Percentiles rank a stretch among this genome's conserved stretches.
phyloP scores from a whole-genome alignment of 192 early-diverging fungal genomes.

The Umbelopsis sp. region DNA sequence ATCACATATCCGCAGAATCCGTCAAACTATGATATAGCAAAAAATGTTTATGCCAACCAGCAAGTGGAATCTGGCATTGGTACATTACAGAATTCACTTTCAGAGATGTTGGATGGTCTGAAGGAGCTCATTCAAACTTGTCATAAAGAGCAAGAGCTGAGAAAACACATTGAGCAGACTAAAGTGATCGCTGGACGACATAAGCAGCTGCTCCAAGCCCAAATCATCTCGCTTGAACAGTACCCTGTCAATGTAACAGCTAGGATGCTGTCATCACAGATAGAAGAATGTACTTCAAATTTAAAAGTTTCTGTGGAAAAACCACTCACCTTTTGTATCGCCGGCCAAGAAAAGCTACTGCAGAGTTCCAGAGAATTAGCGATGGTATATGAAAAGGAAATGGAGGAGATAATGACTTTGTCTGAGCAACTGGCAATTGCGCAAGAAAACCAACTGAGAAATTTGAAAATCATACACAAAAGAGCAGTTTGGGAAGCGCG shows the following conservation, averaged over 20 bases:
- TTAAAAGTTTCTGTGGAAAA: too few species aligned
- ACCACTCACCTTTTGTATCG: too few species aligned
- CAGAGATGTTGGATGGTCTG: background rate
- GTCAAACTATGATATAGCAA: background rate
- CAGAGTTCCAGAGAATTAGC: too few species aligned
- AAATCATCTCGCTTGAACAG: background rate
- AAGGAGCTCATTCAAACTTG: background rate
- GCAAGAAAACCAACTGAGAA: background rate
- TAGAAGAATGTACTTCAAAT: background rate
- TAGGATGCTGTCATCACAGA: background rate
- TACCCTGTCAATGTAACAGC: background rate
- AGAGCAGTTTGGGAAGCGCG: background rate
- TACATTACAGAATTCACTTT: background rate
- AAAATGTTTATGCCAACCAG: background rate
- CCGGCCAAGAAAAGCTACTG: too few species aligned
- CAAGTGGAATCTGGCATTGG: conserved; percentile 8
- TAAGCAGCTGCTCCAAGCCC: background rate
- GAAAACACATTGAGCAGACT: background rate
- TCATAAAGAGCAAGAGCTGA: background rate
- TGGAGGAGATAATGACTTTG: background rate
- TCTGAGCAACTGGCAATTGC: background rate
- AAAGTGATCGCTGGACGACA: conserved; percentile 9
- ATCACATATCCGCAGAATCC: background rate
- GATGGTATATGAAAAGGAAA: too few species aligned
- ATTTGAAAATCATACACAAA: background rate